Evolutionary conservation across 192 early-diverging fungal species (phyloP).

Genomic region (Rhizoclosmatium globosum): DNA sequence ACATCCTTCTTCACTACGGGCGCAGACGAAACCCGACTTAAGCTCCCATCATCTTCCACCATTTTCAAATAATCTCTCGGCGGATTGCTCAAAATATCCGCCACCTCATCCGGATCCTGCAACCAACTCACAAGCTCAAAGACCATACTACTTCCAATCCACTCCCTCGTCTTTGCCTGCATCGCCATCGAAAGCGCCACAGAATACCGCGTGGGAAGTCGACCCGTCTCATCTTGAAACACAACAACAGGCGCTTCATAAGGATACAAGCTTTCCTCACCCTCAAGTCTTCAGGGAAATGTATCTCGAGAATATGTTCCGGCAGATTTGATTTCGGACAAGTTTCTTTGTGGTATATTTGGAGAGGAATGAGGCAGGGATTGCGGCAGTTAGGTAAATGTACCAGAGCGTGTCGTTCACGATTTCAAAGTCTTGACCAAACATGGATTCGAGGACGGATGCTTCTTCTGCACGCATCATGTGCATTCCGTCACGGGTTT

Average conservation of each 20-base stretch:
- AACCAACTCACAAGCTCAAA: constrained; percentile 35
- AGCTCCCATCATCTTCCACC: constrained; percentile 9
- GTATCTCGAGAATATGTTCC: constrained; percentile 41
- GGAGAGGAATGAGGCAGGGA: constrained; percentile 4
- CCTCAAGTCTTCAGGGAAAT: constrained; percentile 26
- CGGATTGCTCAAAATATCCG: constrained; percentile 33
- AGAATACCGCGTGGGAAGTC: constrained; percentile 11
- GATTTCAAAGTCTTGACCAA: constrained; percentile 59
- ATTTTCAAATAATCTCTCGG: constrained; percentile 21
- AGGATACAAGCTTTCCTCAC: constrained; percentile 41
- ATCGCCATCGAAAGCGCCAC: constrained; percentile 17
- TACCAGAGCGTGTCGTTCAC: constrained; percentile 12
- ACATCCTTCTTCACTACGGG: background rate
- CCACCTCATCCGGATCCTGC: constrained; percentile 30
- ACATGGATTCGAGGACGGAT: constrained; percentile 67
- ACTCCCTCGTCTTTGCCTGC: constrained; percentile 14
- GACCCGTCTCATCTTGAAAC: constrained; percentile 32
- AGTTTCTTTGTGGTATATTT: constrained; percentile 18
- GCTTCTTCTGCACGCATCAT: constrained; percentile 66
- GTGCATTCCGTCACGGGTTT: constrained; percentile 40
- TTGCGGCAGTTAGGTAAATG: constrained; percentile 41
- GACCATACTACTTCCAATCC: constrained; percentile 39
- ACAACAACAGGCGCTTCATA: constrained; percentile 43
- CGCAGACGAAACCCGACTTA: background rate
- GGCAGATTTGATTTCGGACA: constrained; percentile 5